Conservation (phyloP, 352 stramenopile genomes). For the Globisporangium okanoganense region DNA sequence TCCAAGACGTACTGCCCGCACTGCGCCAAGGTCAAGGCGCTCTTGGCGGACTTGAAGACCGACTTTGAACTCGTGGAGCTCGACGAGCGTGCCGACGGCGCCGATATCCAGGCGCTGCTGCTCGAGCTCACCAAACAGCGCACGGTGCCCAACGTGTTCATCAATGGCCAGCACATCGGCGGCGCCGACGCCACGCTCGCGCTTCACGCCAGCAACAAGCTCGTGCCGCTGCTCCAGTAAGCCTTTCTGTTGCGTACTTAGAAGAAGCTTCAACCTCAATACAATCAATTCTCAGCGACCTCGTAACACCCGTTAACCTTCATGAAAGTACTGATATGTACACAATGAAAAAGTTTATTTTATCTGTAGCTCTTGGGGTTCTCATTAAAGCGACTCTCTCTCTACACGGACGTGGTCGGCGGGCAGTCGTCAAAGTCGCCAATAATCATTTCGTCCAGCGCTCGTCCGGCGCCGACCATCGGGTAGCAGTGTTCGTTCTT, state of each 20-base stretch:
- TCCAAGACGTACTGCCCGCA: conserved; percentile 96
- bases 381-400: neutral
- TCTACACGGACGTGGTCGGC: conserved; percentile 89
- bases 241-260: too few species aligned
- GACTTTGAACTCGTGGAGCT: conserved; percentile 70
- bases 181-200: conserved; percentile 85
- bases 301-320: too few species aligned
- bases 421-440: conserved; percentile 93
- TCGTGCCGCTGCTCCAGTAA: conserved; percentile 54
- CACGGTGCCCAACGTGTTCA: conserved; percentile 98
- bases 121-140: conserved; percentile 91
- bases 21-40: conserved; percentile 88
- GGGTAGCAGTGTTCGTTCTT: conserved; percentile 94
- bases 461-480: conserved; percentile 90
- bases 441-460: conserved; percentile 95
- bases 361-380: too few species aligned
- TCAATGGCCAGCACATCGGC: conserved; percentile 95
- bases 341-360: too few species aligned
- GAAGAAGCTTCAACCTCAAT: neutral
- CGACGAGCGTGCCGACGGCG: conserved; percentile 76
- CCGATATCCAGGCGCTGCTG: conserved; percentile 89
- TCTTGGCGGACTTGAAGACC: conserved; percentile 71
- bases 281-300: too few species aligned
- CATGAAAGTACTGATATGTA: too few species aligned
- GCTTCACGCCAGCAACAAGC: conserved; percentile 53